Conservation (phyloP, 441 rosid species). For the Omphalea diandra region DNA sequence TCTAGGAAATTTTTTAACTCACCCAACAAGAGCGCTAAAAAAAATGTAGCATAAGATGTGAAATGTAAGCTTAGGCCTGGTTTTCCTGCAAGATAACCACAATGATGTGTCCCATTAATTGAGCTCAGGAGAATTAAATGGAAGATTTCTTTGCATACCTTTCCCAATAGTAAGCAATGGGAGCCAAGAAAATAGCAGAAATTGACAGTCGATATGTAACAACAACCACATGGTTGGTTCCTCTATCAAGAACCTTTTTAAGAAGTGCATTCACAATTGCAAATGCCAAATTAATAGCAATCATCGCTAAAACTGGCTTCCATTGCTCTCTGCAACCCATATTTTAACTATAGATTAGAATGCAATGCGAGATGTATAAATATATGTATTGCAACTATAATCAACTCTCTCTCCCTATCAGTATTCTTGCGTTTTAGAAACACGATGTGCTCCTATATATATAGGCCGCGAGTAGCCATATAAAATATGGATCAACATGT, state of each 20-base stretch:
- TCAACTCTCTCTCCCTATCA: too few relatives aligned
- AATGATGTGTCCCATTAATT: neutral
- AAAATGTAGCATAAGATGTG: constrained; percentile 49
- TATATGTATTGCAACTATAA: neutral
- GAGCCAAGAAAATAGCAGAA: constrained; percentile 53
- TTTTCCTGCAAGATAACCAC: constrained; percentile 42
- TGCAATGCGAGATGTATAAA: neutral
- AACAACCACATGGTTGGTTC: constrained; percentile 51
- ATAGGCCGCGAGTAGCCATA: too few relatives aligned
- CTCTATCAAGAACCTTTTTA: constrained; percentile 52
- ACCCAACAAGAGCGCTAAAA: constrained; percentile 61
- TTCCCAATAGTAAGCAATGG: constrained; percentile 54
- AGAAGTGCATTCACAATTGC: constrained; percentile 53
- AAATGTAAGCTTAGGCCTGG: constrained; percentile 54
- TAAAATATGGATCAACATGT: too few relatives aligned
- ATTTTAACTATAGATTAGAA: neutral
- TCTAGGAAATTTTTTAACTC: constrained; percentile 11
- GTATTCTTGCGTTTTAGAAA: too few relatives aligned
- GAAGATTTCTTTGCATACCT: constrained; percentile 33
- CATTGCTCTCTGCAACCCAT: constrained; percentile 35
- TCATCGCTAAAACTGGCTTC: constrained; percentile 44
- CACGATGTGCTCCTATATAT: too few relatives aligned
- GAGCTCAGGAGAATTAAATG: neutral
- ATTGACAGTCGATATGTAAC: constrained; percentile 52
- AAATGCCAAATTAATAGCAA: constrained; percentile 46